These are phyloP conservation scores for Podospora fimiseda DNA, from an alignment of 495 filamentous ascomycete genomes.

Conservation along the genomic window DNA sequence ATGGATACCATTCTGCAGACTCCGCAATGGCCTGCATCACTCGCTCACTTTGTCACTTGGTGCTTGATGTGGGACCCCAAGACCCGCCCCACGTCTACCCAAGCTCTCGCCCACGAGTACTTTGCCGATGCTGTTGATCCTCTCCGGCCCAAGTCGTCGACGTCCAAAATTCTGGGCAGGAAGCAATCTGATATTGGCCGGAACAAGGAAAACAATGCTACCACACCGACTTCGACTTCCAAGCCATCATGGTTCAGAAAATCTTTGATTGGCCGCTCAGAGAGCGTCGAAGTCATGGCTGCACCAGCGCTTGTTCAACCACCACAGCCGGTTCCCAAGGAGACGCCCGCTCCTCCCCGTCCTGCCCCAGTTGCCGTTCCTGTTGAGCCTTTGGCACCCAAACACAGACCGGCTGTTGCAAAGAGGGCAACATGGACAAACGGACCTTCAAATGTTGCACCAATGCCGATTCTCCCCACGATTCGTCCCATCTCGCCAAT, in stretches of 20 bases:
- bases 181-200: constrained; percentile 75
- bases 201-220: constrained; percentile 61
- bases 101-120: constrained; percentile 90
- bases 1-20: constrained; percentile 90
- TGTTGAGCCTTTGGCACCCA: constrained; percentile 44
- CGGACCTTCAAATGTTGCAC: constrained; percentile 72
- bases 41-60: constrained; percentile 93
- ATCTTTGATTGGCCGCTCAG: constrained; percentile 68
- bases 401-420: constrained; percentile 52
- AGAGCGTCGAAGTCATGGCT: constrained; percentile 37
- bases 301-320: constrained; percentile 7
- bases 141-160: constrained; percentile 81
- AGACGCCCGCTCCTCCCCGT: constrained; percentile 33
- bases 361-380: constrained; percentile 54
- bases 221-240: constrained; percentile 54
- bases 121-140: constrained; percentile 96
- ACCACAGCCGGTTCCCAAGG: constrained; percentile 17
- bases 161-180: constrained; percentile 73
- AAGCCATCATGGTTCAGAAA: constrained; percentile 96
- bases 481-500: constrained; percentile 92
- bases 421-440: constrained; percentile 90
- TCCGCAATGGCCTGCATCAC: constrained; percentile 84
- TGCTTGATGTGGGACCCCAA: constrained; percentile 99
- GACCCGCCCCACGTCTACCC: constrained; percentile 84
- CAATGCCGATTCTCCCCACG: constrained; percentile 95